phyloP scores from a whole-genome alignment of 257 asterid genomes.

The Plantago major region DNA sequence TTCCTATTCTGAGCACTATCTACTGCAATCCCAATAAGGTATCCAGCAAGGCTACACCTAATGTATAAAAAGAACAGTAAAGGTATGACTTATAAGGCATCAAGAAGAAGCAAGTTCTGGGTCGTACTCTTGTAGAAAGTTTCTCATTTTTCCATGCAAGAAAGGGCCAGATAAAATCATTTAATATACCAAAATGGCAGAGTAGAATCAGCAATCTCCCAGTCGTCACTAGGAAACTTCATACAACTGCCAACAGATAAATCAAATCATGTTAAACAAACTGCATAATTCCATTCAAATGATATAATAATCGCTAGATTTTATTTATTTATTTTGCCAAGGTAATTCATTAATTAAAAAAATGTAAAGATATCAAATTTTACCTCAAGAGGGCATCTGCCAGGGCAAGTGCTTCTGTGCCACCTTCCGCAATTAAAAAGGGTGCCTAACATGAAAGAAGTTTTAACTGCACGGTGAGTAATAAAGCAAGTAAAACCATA shows the following conservation, averaged over 20 bases:
- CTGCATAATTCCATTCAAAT: constrained; percentile 2
- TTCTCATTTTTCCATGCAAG: constrained; percentile 1
- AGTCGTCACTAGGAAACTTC: constrained; percentile 75
- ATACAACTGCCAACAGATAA: constrained; percentile 57
- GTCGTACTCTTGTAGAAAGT: neutral
- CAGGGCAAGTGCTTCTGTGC: constrained; percentile 62
- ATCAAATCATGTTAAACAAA: constrained; percentile 20
- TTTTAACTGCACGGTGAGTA: neutral
- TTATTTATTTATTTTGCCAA: constrained; percentile 5
- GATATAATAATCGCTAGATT: neutral
- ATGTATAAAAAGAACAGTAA: constrained; percentile 23
- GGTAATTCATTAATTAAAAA: constrained; percentile 6
- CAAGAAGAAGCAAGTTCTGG: constrained; percentile 2
- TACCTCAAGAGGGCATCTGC: constrained; percentile 78
- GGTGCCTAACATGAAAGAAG: constrained; percentile 57
- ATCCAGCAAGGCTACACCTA: constrained; percentile 82
- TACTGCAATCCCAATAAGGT: constrained; percentile 54
- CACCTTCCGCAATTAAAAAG: constrained; percentile 61
- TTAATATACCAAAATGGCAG: constrained; percentile 71
- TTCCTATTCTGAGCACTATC: constrained; percentile 45
- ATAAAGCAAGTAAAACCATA: neutral
- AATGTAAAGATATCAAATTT: constrained; percentile 23
- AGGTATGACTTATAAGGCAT: constrained; percentile 19
- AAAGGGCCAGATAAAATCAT: constrained; percentile 12
- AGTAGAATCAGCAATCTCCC: constrained; percentile 90